Base-by-base conservation (phyloP, 768 basidiomycete species). In the Kwoniella pini region DNA sequence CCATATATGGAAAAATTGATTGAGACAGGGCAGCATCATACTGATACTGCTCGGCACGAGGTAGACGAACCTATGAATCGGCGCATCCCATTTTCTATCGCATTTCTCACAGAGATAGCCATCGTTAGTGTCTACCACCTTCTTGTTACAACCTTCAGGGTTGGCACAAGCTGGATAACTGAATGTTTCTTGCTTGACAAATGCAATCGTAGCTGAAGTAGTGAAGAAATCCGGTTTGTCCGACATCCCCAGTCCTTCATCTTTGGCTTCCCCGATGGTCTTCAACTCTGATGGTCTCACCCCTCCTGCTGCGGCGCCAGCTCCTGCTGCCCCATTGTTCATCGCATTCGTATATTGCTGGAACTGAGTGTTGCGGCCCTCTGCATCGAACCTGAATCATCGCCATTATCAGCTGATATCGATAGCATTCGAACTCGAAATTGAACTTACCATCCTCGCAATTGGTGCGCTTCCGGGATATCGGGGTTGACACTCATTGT, bases 91-190 rank as follows among this genome's bases (percentile, higher is more conserved):
- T 24, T 78, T 83, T 75, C 83, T 85, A 52, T 89, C 85, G 75
- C 95, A 98, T 79, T 93, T 97, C 75, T 98, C 96, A 77, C 96
- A 98, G 44, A 85, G 81, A 91, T 91, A 98, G 4, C 81, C 82
- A 42, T 81, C 83, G n/a, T 82, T 82, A 19, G 82, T 78, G 56
- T 89, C 83, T 0, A 84, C 49, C 4, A 97, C 89, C 79, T 98
- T 99, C 82, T 98, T 98, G 79, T 84, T 89, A 79, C 95, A 98
- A 9, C 82, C 83, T 38, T 85, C 81, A 31, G 72, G 72, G 19
- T 83, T 84, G 28, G 86, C 87, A 75, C 96, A 99, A 17, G 90
- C 94, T 22, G 94, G 88, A 76, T 99, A 99, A 15, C 85, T 83
- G 44, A 97, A 81, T 63, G 84, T 90, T 28, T 81, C 80, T 26